These are phyloP conservation scores for Perkinsus olseni DNA, from an alignment of 169 alveolate species.

Conservation along the genomic window DNA sequence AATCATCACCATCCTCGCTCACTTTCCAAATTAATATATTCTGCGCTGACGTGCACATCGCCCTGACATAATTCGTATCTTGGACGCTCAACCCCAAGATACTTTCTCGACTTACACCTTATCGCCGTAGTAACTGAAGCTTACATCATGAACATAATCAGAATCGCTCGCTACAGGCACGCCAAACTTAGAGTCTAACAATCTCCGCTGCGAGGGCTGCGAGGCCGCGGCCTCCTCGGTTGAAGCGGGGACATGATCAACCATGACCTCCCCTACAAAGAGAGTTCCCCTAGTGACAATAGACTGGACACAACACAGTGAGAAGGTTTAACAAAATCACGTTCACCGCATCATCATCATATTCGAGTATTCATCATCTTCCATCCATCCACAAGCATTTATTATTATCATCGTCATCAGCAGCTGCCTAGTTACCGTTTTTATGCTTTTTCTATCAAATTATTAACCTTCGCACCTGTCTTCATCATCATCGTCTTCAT, in stretches of 20 bases:
- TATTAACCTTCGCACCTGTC: not conserved
- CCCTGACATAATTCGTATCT: not conserved
- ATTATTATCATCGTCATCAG: not conserved
- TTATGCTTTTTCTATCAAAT: not conserved
- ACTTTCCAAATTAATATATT: not conserved
- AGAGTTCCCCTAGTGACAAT: not conserved
- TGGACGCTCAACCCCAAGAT: not conserved
- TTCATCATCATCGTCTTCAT: not conserved
- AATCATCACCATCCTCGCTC: conserved; percentile 1
- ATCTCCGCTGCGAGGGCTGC: not conserved
- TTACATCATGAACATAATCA: not conserved
- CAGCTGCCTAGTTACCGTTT: not conserved
- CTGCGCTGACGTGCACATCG: not conserved
- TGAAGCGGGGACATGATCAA: not conserved
- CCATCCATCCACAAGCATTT: not conserved
- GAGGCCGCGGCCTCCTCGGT: not conserved
- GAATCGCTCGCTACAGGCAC: not conserved
- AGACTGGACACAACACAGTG: not conserved
- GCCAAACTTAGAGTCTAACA: not conserved
- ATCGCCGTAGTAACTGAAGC: not conserved
- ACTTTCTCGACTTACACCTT: not conserved
- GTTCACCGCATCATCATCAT: not conserved
- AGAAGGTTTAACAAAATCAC: not conserved
- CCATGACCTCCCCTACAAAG: not conserved
- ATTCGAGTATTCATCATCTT: too few relatives aligned